Evolutionary conservation across 2,329 filamentous ascomycete genomes (phyloP), one percentile per base, ranked within the genome.

Genomic region (Fusarium sp.): DNA sequence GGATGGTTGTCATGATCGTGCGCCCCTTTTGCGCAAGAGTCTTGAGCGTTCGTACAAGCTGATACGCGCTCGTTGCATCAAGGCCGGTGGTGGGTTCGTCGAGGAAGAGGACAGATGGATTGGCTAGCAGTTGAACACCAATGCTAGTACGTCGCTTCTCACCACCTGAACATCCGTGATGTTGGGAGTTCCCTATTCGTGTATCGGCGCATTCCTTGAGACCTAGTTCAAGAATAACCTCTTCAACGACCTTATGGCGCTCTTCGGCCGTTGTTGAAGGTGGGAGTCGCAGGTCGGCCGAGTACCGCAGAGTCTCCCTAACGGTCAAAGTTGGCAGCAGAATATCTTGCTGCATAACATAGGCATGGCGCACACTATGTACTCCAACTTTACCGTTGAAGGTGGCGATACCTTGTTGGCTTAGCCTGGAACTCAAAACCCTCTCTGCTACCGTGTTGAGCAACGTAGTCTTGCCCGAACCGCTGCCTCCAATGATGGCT

Each of bases 1-100:
- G 91, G 34, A 94, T 91, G 0, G 90, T 93, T 0, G 89, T 89
- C 15, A 94, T 85, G 54, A 94, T 83, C 0, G 90, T 94, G 23
- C 91, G 81, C 1, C 90, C 91, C 73, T 90, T 90, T 34, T 82
- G 81, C 0, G 91, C 89, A 3, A 94, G 81, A 9, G 79, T 82
- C 72, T 93, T 92, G 10, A 94, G 77, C 0, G 90, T 93, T 30
- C 88, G 83, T 1, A 94, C 83, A 0, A 94, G 84, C 67, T 93
- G 91, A 69, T 88, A 92, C 0, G 91, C 91, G 72, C 89, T 93
- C 3, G 90, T 92, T 0, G 91, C 90, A 77, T 94, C 91, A 9
- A 94, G 82, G 1, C 90, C 91, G 2, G 91, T 94, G 0, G 92
- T 94, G 0, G 91, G 91, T 71, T 94, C 92, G 71, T 95, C 92